Evolutionary conservation across 371 early-diverging fungal species (phyloP), one percentile per base, ranked within the genome.

Genomic region (Syncephalastrum monosporum): DNA sequence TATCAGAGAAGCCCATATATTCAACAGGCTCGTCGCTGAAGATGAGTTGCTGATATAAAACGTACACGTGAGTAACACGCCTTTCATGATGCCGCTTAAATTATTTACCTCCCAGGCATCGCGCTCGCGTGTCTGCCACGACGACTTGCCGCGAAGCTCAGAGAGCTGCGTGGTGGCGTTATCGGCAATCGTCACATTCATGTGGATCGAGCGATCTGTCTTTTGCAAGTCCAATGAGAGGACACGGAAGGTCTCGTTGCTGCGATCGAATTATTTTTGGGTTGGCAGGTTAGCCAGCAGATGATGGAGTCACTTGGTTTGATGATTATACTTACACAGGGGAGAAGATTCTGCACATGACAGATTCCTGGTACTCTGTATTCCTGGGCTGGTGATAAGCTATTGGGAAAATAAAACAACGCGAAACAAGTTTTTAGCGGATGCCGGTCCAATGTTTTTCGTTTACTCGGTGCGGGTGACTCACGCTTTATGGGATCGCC

Each of bases 401-500:
- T 33, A 33, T 2, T 12, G 38, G 38, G 8, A 33, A 8, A 33
- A 33, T 2, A 33, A 33, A 33, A 33, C 38, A 33, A 33, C 38
- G 12, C 38, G 38, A 33, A 33, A 10, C 6, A 5, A 33, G 38
- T 5, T 33, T 33, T 33, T 33, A 33, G 38, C 38, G 38, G 10
- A 33, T 10, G 38, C 12, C 38, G 12, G 38, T 48, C 25, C 33
- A 38, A 33, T 29, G n/a, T 33, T 56, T 14, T 49, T 19, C n/a
- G 3, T 33, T 33, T 33, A 2, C 38, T 33, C 2, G 38, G 38
- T 6, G 38, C 38, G 38, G 14, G 17, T 54, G 15, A n/a, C 42
- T 56, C 61, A 71, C 71, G 49, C 61, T 67, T 50, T 21, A 67
- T 47, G 21, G 33, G 59, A 54, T 67, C 65, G 43, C 73, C 77